These are phyloP conservation scores for Cyberlindnera sargentensis DNA, from an alignment of 805 yeast genomes.

Conservation along the genomic window DNA sequence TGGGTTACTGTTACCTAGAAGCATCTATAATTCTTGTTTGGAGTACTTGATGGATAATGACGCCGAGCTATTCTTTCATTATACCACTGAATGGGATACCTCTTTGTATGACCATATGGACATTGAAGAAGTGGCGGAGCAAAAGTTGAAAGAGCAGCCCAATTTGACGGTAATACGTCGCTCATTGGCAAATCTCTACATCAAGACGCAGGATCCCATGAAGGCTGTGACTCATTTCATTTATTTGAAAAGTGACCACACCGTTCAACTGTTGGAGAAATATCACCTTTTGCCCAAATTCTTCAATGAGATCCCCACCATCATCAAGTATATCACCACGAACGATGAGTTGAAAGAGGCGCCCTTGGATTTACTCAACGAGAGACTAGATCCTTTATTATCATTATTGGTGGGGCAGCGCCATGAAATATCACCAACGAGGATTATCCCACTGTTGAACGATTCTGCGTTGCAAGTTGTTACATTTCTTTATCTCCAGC, in stretches of 20 bases:
- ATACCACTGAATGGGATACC: constrained; percentile 52
- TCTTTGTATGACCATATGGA: constrained; percentile 40
- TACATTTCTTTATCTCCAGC: constrained; percentile 59
- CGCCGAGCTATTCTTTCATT: constrained; percentile 30
- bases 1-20: constrained; percentile 25
- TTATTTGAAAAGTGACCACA: constrained; percentile 42
- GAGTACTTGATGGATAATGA: constrained; percentile 12
- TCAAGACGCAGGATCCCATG: constrained; percentile 48
- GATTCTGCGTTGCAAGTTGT: constrained; percentile 37
- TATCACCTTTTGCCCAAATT: constrained; percentile 56
- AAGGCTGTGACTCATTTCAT: constrained; percentile 63
- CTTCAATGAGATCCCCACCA: constrained; percentile 41
- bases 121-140: constrained; percentile 37
- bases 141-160: constrained; percentile 30
- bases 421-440: constrained; percentile 53
- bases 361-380: constrained; percentile 23
- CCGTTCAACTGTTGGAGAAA: constrained; percentile 50
- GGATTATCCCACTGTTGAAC: constrained; percentile 41
- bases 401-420: constrained; percentile 53
- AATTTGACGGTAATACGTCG: constrained; percentile 30
- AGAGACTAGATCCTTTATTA: constrained; percentile 38
- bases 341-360: constrained; percentile 31
- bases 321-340: constrained; percentile 37
- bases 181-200: constrained; percentile 45
- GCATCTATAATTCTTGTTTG: constrained; percentile 42